A percentile compares a stretch with the other conserved stretches of the same genome.
Conservation (phyloP, 1,284 basidiomycete species). For the Psilocybe mexicana region DNA sequence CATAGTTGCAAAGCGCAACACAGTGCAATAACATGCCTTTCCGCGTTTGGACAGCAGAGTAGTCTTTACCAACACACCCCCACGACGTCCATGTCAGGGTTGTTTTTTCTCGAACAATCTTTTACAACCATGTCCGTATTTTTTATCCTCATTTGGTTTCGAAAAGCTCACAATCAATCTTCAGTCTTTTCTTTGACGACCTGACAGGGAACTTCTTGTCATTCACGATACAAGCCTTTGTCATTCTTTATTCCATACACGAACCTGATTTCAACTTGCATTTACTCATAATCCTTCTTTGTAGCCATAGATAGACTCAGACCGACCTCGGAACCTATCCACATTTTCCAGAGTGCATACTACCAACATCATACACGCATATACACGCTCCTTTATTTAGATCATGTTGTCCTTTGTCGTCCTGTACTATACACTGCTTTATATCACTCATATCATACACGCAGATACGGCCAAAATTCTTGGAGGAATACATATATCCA, state of each 20-base stretch:
- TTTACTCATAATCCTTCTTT: slow-evolving; percentile 18
- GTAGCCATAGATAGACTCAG: slow-evolving; percentile 35
- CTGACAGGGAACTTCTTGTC: slow-evolving; percentile 37
- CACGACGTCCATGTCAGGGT: too few relatives aligned
- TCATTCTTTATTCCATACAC: slow-evolving; percentile 25
- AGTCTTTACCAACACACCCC: too few relatives aligned
- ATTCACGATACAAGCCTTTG: slow-evolving; percentile 50
- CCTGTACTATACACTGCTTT: slow-evolving; percentile 13
- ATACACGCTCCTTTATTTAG: too few relatives aligned
- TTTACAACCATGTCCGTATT: background rate
- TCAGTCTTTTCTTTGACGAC: slow-evolving; percentile 22
- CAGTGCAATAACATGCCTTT: too few relatives aligned
- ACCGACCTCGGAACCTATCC: background rate
- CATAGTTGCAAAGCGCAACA: too few relatives aligned
- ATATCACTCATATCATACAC: slow-evolving; percentile 27
- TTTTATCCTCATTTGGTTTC: background rate
- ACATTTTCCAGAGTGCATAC: background rate
- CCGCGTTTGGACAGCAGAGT: too few relatives aligned
- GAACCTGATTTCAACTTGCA: background rate
- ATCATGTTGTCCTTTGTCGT: background rate
- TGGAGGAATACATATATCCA: too few relatives aligned
- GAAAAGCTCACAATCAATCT: too few relatives aligned
- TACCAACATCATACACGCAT: background rate
- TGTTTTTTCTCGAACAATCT: too few relatives aligned
- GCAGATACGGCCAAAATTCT: slow-evolving; percentile 5